phyloP scores from a whole-genome alignment of 2,329 filamentous ascomycete species.

The Exophiala sp. region DNA sequence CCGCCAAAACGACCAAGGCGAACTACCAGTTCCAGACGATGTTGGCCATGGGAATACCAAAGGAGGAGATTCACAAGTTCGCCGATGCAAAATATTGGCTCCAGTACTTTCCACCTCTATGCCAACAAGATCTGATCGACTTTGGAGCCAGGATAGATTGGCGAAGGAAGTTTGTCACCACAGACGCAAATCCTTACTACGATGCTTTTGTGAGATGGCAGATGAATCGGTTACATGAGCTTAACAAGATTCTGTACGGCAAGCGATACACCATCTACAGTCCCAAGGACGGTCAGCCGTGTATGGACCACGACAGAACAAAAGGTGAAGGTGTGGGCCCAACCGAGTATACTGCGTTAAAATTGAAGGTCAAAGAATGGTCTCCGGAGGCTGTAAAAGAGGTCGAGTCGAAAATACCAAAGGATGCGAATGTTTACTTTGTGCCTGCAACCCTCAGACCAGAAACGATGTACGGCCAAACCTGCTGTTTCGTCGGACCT shows the following conservation, averaged over 20 bases:
- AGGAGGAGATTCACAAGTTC: constrained; percentile 88
- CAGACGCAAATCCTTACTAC: constrained; percentile 94
- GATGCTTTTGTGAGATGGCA: constrained; percentile 92
- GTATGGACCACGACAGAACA: constrained; percentile 81
- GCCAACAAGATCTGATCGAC: constrained; percentile 72
- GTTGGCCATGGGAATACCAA: constrained; percentile 81
- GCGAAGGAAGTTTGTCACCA: constrained; percentile 89
- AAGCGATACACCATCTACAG: constrained; percentile 92
- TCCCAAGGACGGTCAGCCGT: constrained; percentile 82
- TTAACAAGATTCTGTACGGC: constrained; percentile 51
- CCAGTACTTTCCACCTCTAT: constrained; percentile 81
- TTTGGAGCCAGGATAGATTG: constrained; percentile 89
- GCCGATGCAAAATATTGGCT: constrained; percentile 91
- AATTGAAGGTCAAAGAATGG: constrained; percentile 89
- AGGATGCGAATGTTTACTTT: constrained; percentile 77
- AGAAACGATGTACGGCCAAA: constrained; percentile 99
- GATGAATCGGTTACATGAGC: constrained; percentile 29
- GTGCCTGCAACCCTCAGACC: constrained; percentile 88
- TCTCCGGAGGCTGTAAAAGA: constrained; percentile 68
- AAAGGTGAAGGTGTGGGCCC: constrained; percentile 77
- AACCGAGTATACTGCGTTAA: constrained; percentile 90
- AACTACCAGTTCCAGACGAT: constrained; percentile 98
- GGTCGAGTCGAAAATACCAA: constrained; percentile 73
- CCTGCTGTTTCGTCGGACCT: constrained; percentile 90
- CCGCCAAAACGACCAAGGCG: constrained; percentile 82